Conservation (phyloP, 345 rosid species). For the Citrus hindsii region DNA sequence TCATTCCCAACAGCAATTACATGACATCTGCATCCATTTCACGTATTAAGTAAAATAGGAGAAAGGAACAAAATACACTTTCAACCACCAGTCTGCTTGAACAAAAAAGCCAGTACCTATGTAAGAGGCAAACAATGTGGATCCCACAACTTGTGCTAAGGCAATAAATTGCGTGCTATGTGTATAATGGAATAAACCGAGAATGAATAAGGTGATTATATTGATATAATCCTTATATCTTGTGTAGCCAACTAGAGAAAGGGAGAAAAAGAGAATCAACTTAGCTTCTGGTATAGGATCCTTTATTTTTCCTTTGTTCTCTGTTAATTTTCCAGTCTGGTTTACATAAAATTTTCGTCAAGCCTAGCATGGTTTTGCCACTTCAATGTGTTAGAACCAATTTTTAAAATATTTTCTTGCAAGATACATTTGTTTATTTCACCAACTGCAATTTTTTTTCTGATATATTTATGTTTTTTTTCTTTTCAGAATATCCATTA, state of each 20-base stretch:
- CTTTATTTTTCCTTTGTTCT: neutral
- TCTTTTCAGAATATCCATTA: neutral
- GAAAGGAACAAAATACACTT: neutral
- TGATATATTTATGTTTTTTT: neutral
- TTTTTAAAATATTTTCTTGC: neutral
- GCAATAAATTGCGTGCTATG: neutral
- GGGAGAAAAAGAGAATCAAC: neutral
- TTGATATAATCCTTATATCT: neutral
- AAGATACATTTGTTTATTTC: neutral
- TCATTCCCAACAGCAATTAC: neutral
- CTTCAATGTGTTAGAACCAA: neutral
- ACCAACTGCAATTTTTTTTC: neutral
- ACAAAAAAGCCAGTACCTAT: neutral
- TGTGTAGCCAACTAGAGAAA: neutral
- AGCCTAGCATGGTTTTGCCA: neutral
- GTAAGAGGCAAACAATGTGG: neutral
- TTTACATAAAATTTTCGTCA: neutral
- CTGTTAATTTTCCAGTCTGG: neutral
- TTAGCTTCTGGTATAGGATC: neutral
- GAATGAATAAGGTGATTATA: neutral
- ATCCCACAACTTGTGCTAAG: neutral
- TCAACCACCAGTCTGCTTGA: neutral
- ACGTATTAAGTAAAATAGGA: neutral
- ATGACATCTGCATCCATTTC: too few species aligned
- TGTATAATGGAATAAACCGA: too few species aligned